Conservation (phyloP, 345 rosid genomes). For the Dipteronia sinensis region DNA sequence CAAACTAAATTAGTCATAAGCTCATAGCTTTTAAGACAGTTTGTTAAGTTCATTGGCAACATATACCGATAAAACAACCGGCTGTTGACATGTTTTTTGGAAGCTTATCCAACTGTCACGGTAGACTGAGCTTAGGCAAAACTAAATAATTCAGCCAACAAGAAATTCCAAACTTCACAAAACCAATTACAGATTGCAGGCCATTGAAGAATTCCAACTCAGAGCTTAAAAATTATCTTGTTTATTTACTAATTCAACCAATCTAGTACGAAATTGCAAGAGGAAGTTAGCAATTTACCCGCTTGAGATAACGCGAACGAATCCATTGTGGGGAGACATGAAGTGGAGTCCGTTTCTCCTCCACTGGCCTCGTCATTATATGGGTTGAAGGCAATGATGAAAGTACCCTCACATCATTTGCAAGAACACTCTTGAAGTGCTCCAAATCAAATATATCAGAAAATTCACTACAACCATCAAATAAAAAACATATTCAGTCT, state of each 20-base stretch:
- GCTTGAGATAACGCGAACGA: slow-evolving; percentile 78
- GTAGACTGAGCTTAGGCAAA: too few relatives aligned
- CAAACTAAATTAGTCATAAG: neutral
- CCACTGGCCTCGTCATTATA: slow-evolving; percentile 82
- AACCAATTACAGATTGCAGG: neutral
- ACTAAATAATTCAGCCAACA: neutral
- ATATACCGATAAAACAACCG: neutral
- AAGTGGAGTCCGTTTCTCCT: slow-evolving; percentile 75
- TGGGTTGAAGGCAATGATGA: slow-evolving; percentile 81
- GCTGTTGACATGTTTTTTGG: neutral
- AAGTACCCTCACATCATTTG: slow-evolving; percentile 78
- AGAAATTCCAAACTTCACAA: neutral
- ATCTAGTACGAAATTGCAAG: neutral
- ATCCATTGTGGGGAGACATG: slow-evolving; percentile 91
- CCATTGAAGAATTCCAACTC: neutral
- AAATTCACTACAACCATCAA: slow-evolving; percentile 74
- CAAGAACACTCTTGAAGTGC: slow-evolving; percentile 80
- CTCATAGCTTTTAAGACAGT: neutral
- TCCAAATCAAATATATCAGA: slow-evolving; percentile 92
- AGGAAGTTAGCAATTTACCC: slow-evolving; percentile 43
- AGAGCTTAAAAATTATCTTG: neutral
- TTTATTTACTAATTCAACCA: neutral
- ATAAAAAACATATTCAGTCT: slow-evolving; percentile 5
- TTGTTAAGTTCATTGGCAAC: neutral
- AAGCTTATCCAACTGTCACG: slow-evolving; percentile 2